phyloP scores from a whole-genome alignment of 2,329 filamentous ascomycete genomes.

The Pseudogymnoascus pannorum region DNA sequence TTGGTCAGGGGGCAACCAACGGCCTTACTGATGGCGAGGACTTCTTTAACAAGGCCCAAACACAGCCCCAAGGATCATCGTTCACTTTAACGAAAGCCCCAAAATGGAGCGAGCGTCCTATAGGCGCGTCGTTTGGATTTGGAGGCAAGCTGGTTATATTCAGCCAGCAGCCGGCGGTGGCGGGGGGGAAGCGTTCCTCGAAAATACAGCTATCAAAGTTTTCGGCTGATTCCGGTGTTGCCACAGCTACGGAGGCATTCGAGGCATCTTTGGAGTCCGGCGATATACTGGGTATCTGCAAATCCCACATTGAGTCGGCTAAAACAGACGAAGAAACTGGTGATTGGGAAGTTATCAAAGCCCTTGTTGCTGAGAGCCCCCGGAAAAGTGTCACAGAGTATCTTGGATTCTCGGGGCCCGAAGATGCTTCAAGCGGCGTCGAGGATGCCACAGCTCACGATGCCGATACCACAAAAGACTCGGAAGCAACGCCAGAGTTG shows the following conservation, averaged over 20 bases:
- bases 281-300: constrained; percentile 71
- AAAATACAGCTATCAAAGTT: constrained; percentile 82
- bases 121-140: constrained; percentile 87
- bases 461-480: constrained; percentile 36
- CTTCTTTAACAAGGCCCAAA: constrained; percentile 91
- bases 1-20: constrained; percentile 59
- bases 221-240: constrained; percentile 77
- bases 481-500: constrained; percentile 42
- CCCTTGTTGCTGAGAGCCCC: constrained; percentile 77
- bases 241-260: constrained; percentile 77
- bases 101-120: constrained; percentile 80
- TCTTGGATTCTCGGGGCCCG: constrained; percentile 68
- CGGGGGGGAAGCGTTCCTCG: constrained; percentile 61
- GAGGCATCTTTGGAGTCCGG: constrained; percentile 74
- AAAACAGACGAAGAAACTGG: constrained; percentile 86
- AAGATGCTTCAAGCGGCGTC: constrained; percentile 46
- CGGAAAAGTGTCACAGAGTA: constrained; percentile 80
- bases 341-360: constrained; percentile 93
- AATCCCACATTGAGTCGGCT: constrained; percentile 66
- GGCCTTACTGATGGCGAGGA: constrained; percentile 80
- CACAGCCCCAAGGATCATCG: constrained; percentile 79
- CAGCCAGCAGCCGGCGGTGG: constrained; percentile 47
- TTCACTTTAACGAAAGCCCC: constrained; percentile 84
- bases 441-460: constrained; percentile 28
- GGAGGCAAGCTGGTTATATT: constrained; percentile 85